Base-by-base conservation (phyloP, 2,329 filamentous ascomycete genomes). In the Penicillium sp. region DNA sequence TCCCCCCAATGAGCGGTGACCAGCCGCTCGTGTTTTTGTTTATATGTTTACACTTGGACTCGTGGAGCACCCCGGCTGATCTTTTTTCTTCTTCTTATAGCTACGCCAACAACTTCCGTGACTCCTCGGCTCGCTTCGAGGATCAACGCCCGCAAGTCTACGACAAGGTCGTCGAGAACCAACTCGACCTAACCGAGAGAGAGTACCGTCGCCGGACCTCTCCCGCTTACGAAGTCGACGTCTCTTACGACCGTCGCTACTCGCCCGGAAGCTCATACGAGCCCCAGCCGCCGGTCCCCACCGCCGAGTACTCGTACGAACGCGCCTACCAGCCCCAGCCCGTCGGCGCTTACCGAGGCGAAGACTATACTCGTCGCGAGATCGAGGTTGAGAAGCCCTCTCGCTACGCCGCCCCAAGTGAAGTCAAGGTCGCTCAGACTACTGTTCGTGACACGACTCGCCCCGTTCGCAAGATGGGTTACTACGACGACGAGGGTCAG, bases 401-500 rank as follows among this genome's bases (percentile, higher is more conserved):
- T 46, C 45, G 50, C 33, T 54, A 52, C 49, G 41, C 50, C 37
- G 44, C 60, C 65, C 66, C 63, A 53, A 63, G 52, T 54, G 63
- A 77, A 57, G 70, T 78, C 58, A 71, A 71, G 63, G 71, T 76
- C 68, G 64, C 74, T 50, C 60, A 64, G 49, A 60, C 67, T 44
- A 69, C 72, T 55, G 77, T 76, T 60, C 69, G 74, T 61, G 75
- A 79, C 61, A 60, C 68, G 53, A 64, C 68, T 56, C 68, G 69
- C 63, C 69, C 36, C 25, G 30, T 72, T 65, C 70, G 69, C 76
- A 81, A 82, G 63, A 86, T 86, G 83, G 83, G 83, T 76, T 86
- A 85, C 75, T 85, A 86, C 81, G 83, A 86, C 79, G 79, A 85
- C 73, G 81, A 86, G 68, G 83, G 82, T 64, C 77, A 85, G 57